phyloP scores from a whole-genome alignment of 176 grass and related monocot species.

The Lolium perenne region DNA sequence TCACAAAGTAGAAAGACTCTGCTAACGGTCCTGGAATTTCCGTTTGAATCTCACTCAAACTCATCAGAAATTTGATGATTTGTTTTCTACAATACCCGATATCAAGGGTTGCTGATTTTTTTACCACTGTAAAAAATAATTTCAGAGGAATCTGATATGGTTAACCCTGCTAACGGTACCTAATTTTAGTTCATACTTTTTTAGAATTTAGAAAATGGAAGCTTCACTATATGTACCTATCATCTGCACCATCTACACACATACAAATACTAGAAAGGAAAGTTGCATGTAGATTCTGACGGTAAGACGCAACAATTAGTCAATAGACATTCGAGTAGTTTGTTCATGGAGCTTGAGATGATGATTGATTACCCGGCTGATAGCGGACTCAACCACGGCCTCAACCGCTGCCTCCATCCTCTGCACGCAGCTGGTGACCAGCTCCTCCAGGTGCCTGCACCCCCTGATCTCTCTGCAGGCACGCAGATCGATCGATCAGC shows the following conservation, averaged over 20 bases:
- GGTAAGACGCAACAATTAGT: background rate
- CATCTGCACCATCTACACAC: background rate
- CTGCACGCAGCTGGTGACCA: slow-evolving; percentile 11
- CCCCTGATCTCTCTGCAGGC: slow-evolving; percentile 49
- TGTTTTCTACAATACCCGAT: background rate
- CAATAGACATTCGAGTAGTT: background rate
- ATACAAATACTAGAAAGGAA: background rate
- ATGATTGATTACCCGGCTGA: slow-evolving; percentile 38
- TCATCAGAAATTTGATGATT: background rate
- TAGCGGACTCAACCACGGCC: slow-evolving; percentile 34
- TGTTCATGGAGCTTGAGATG: background rate
- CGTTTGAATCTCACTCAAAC: background rate
- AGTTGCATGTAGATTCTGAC: background rate
- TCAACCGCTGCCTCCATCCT: slow-evolving; percentile 26
- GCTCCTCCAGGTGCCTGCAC: slow-evolving; percentile 40
- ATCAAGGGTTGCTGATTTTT: background rate
- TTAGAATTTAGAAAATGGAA: background rate
- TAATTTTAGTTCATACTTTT: background rate
- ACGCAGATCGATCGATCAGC: background rate
- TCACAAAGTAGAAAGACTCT: background rate
- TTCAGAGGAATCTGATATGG: background rate
- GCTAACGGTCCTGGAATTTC: background rate
- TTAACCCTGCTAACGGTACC: background rate
- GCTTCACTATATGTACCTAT: background rate
- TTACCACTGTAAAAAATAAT: background rate